These are phyloP conservation scores for Glonium stellatum DNA, from an alignment of 495 filamentous ascomycete genomes.

Conservation along the genomic window DNA sequence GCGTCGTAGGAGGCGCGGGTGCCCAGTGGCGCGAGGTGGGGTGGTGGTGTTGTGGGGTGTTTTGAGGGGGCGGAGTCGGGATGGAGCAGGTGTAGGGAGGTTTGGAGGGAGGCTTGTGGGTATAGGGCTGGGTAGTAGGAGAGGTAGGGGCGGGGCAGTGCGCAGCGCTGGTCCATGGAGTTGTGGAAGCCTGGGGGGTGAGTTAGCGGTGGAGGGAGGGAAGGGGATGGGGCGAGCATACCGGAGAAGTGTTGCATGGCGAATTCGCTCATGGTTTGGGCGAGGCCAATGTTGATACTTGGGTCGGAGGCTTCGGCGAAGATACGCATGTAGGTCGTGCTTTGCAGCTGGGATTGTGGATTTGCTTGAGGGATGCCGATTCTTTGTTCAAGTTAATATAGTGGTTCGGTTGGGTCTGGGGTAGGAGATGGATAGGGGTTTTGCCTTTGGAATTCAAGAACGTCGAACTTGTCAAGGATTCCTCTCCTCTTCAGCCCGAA, in stretches of 20 bases:
- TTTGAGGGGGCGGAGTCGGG: not conserved
- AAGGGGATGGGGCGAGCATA: not conserved
- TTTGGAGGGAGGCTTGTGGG: constrained; percentile 13
- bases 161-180: constrained; percentile 13
- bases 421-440: too few species aligned
- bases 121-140: constrained; percentile 30
- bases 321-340: constrained; percentile 22
- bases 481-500: constrained; percentile 25
- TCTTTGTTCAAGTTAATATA: not conserved
- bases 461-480: constrained; percentile 21
- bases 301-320: constrained; percentile 9
- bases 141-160: constrained; percentile 17
- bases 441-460: constrained; percentile 29
- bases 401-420: too few species aligned
- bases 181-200: constrained; percentile 16
- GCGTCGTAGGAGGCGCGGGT: constrained; percentile 26
- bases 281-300: constrained; percentile 10
- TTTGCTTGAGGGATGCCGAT: constrained; percentile 19
- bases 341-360: constrained; percentile 11
- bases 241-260: constrained; percentile 26
- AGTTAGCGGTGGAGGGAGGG: not conserved
- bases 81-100: constrained; percentile 23
- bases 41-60: constrained; percentile 8
- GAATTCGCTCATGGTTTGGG: constrained; percentile 15
- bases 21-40: not conserved